phyloP scores from a whole-genome alignment of 1,139 yeast genomes.

The Torulaspora globosa region DNA sequence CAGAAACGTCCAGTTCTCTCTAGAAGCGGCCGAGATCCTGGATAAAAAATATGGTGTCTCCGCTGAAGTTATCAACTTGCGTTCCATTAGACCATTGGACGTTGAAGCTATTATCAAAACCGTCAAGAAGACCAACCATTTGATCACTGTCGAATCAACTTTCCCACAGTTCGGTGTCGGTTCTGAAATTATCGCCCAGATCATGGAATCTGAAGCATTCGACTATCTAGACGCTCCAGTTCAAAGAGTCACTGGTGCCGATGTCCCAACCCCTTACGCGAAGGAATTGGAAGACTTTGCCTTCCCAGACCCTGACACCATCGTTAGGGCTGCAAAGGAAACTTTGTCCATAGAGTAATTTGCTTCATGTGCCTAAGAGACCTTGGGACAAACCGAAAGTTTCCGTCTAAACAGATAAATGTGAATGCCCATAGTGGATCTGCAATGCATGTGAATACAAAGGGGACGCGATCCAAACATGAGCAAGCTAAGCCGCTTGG shows the following conservation, averaged over 20 bases:
- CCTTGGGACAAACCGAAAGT: background rate
- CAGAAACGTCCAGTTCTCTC: constrained; percentile 79
- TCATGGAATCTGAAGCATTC: constrained; percentile 97
- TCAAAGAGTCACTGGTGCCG: constrained; percentile 98
- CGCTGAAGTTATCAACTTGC: constrained; percentile 92
- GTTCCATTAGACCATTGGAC: constrained; percentile 96
- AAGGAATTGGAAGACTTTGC: constrained; percentile 95
- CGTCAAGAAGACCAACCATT: constrained; percentile 94
- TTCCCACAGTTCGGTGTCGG: constrained; percentile 99
- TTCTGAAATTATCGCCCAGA: constrained; percentile 94
- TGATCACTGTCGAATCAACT: constrained; percentile 94
- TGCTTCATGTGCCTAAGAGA: background rate
- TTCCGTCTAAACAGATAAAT: background rate
- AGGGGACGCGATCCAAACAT: background rate
- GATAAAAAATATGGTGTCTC: constrained; percentile 80
- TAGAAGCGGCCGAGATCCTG: constrained; percentile 85
- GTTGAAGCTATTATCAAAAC: constrained; percentile 79
- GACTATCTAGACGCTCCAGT: constrained; percentile 99
- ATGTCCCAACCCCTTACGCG: constrained; percentile 98
- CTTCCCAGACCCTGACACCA: constrained; percentile 93
- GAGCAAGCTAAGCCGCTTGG: background rate
- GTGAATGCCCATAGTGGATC: background rate
- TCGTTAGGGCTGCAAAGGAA: constrained; percentile 86
- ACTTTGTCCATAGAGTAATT: constrained; percentile 63
- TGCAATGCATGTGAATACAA: background rate